These are phyloP conservation scores for Acanthamoeba sp. DNA, from an alignment of 208 protist species.

Conservation along the genomic window DNA sequence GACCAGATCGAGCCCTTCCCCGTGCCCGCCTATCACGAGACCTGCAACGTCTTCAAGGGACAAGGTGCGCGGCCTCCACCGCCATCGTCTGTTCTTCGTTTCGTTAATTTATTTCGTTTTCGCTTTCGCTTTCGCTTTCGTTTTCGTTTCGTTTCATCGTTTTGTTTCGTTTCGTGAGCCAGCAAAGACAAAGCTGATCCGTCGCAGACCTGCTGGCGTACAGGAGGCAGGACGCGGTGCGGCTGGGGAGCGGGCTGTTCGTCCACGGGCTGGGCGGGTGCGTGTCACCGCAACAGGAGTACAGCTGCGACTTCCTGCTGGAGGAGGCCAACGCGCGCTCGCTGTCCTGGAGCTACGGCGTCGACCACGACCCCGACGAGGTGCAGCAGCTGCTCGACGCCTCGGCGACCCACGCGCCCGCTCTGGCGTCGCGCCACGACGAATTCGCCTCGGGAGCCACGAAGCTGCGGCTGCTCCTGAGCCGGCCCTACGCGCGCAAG, in stretches of 20 bases:
- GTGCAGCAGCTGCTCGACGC: background rate
- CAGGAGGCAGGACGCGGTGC: background rate
- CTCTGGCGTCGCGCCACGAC: too few relatives aligned
- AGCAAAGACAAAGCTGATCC: too few relatives aligned
- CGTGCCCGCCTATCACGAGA: background rate
- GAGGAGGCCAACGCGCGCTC: background rate
- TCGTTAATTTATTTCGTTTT: too few relatives aligned
- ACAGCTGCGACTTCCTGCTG: background rate
- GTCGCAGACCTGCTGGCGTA: background rate
- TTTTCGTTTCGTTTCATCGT: too few relatives aligned
- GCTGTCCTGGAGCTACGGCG: conserved; percentile 20
- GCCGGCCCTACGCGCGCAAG: background rate
- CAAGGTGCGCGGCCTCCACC: background rate
- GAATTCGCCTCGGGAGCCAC: background rate
- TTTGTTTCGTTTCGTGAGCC: too few relatives aligned
- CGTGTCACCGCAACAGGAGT: background rate
- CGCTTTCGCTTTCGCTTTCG: too few relatives aligned
- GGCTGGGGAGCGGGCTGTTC: background rate
- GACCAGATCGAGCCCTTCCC: background rate
- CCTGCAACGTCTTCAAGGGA: conserved; percentile 37
- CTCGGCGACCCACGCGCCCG: background rate
- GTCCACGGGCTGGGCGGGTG: conserved; percentile 3
- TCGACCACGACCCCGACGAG: conserved; percentile 2
- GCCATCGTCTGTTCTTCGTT: too few relatives aligned
- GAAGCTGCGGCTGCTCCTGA: background rate